Evolutionary conservation across 345 rosid species (phyloP).

Genomic region (Gossypium stocksii): DNA sequence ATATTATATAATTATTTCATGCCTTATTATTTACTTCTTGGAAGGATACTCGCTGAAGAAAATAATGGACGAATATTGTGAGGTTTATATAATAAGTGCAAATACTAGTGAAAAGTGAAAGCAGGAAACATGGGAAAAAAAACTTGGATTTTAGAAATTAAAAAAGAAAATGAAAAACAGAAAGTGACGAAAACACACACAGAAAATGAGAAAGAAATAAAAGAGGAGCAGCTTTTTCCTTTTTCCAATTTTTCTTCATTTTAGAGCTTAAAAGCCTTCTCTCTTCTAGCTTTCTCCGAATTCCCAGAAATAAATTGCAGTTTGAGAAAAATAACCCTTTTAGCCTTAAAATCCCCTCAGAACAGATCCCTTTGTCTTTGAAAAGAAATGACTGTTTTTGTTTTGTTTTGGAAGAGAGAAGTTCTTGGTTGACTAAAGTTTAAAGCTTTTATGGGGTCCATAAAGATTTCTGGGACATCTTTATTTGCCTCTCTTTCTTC

Average conservation of each 20-base stretch:
- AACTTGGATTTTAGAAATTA: neutral
- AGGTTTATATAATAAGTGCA: neutral
- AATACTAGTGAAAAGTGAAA: neutral
- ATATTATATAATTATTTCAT: no score
- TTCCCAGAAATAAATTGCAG: neutral
- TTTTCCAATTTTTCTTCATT: neutral
- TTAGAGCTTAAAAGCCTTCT: neutral
- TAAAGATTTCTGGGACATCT: slow-evolving; percentile 15
- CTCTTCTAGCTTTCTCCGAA: neutral
- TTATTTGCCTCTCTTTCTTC: slow-evolving; percentile 5
- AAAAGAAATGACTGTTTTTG: neutral
- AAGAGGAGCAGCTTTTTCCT: neutral
- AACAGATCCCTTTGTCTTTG: neutral
- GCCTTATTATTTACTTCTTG: no score
- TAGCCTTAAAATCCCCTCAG: neutral
- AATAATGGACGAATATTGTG: no score
- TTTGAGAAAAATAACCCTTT: neutral
- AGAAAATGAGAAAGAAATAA: neutral
- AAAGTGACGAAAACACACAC: neutral
- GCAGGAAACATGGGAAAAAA: slow-evolving; percentile 3
- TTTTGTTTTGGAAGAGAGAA: slow-evolving; percentile 1
- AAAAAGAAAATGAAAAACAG: neutral
- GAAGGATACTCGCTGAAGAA: no score
- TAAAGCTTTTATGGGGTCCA: slow-evolving; percentile 16
- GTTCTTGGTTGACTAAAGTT: slow-evolving; percentile 5